Conservation (phyloP, 2,329 filamentous ascomycete species). For the Penicillium occitanis region DNA sequence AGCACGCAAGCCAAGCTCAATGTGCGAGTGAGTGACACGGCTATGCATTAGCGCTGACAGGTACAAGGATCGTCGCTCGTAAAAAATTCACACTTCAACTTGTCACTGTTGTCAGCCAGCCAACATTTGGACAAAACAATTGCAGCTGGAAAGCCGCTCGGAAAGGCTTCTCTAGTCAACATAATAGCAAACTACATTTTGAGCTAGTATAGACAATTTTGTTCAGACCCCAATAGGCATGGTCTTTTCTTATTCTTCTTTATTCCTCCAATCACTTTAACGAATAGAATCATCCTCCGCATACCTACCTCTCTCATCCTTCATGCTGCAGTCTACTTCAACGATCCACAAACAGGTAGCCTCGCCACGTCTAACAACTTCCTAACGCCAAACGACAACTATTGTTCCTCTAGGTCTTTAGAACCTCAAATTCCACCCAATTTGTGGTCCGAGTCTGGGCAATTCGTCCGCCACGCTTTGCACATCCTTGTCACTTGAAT, state of each 20-base stretch:
- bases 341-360: neutral
- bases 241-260: neutral
- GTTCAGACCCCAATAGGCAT: neutral
- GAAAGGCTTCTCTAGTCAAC: neutral
- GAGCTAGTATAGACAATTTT: neutral
- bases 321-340: neutral
- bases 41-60: neutral
- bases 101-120: neutral
- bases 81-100: neutral
- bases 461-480: constrained; percentile 95
- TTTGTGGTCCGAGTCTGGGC: constrained; percentile 79
- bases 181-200: neutral
- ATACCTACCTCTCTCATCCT: neutral
- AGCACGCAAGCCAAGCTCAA: neutral
- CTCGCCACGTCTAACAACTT: neutral
- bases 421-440: constrained; percentile 50
- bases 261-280: neutral
- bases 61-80: neutral
- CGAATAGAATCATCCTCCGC: neutral
- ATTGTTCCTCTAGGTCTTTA: neutral
- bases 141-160: neutral
- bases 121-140: neutral
- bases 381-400: neutral
- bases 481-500: constrained; percentile 75
- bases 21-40: neutral